Conservation (phyloP, 345 rosid species). For the Sonneratia caseolaris region DNA sequence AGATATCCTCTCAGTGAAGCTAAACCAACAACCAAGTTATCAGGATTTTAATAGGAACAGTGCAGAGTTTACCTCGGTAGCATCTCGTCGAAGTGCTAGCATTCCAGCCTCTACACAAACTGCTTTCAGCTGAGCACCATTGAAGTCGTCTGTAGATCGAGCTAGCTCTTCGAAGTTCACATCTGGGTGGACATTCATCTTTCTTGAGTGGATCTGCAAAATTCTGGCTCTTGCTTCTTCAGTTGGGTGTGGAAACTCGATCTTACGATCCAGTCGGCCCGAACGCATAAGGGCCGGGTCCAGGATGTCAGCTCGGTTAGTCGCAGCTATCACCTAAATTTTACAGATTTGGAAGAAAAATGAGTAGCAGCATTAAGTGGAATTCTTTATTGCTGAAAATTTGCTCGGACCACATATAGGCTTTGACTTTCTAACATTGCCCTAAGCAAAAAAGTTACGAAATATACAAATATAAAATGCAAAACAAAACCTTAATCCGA, state of each 20-base stretch:
- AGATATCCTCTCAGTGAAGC: not conserved
- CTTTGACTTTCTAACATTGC: too few species aligned
- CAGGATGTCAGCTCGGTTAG: conserved; percentile 95
- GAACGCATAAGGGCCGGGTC: conserved; percentile 99
- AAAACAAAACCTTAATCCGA: conserved; percentile 66
- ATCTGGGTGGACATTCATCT: conserved; percentile 95
- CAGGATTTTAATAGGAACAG: not conserved
- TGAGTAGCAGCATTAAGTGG: too few species aligned
- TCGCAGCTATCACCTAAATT: conserved; percentile 81
- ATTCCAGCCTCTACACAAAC: conserved; percentile 99
- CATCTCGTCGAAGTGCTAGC: conserved; percentile 98
- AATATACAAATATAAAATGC: not conserved
- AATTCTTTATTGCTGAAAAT: too few species aligned
- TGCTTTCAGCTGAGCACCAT: conserved; percentile 97
- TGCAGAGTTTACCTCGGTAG: conserved; percentile 63
- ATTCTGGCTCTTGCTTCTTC: conserved; percentile 99
- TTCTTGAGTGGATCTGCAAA: conserved; percentile 48
- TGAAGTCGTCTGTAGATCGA: conserved; percentile 93
- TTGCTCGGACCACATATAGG: too few species aligned
- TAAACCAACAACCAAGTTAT: not conserved
- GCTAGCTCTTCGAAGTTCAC: conserved; percentile 99
- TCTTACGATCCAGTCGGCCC: conserved; percentile 95
- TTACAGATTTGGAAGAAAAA: too few species aligned
- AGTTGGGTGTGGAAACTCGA: conserved; percentile 94
- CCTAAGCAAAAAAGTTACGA: too few species aligned